These are phyloP conservation scores for Uronychia binucleata DNA, from an alignment of 73 alveolate species.

Conservation along the genomic window DNA sequence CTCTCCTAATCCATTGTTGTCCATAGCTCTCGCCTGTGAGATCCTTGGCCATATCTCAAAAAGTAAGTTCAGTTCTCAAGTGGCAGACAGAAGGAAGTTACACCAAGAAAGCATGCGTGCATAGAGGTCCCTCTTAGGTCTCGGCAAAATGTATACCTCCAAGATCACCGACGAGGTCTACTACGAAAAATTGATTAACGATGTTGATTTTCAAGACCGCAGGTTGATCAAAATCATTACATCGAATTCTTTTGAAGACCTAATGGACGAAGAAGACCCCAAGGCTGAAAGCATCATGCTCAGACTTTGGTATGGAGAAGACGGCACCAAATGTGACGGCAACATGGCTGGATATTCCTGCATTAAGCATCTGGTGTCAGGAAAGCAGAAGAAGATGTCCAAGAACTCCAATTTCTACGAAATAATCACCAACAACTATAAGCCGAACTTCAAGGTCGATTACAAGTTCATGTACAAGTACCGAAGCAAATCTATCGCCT, in stretches of 20 bases:
- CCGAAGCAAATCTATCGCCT: constrained; percentile 27
- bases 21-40: constrained; percentile 59
- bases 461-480: constrained; percentile 41
- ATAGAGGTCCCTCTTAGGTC: constrained; percentile 8
- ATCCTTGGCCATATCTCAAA: constrained; percentile 18
- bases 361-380: constrained; percentile 26
- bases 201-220: constrained; percentile 38
- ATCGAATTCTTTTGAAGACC: constrained; percentile 35
- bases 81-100: constrained; percentile 36
- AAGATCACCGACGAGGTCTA: constrained; percentile 47
- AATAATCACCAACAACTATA: constrained; percentile 34
- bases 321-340: constrained; percentile 60
- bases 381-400: constrained; percentile 13
- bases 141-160: constrained; percentile 53
- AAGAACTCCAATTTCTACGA: constrained; percentile 1
- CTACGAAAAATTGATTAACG: constrained; percentile 47
- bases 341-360: constrained; percentile 46
- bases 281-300: constrained; percentile 60
- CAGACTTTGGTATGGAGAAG: constrained; percentile 50
- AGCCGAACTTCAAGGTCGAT: constrained; percentile 55
- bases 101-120: constrained; percentile 37
- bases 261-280: constrained; percentile 69
- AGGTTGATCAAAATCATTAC: constrained; percentile 40
- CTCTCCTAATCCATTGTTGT: constrained; percentile 55
- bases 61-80: too few species aligned